Percentiles rank a stretch among this genome's conserved stretches.
These are phyloP conservation scores for Juglanconis oblonga DNA, from an alignment of 2,329 filamentous ascomycete species.

Conservation along the genomic window DNA sequence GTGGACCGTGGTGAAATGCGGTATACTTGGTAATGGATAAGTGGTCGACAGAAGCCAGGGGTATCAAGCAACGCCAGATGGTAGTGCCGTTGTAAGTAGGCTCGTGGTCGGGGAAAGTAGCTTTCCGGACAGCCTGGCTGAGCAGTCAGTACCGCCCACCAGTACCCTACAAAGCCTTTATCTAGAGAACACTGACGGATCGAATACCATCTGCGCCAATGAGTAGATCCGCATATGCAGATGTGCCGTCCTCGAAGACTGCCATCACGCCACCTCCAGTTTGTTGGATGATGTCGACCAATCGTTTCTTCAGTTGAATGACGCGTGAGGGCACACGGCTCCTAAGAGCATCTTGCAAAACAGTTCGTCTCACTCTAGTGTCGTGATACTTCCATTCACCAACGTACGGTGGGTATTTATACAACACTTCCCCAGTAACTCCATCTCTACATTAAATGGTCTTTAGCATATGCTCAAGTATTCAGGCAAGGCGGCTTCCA, in stretches of 20 bases:
- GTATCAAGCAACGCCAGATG: slow-evolving; percentile 12
- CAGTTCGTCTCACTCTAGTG: slow-evolving; percentile 2
- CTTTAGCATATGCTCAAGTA: neutral
- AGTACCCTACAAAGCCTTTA: no score
- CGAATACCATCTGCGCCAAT: slow-evolving; percentile 12
- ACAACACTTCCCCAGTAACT: slow-evolving; percentile 2
- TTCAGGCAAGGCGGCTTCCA: neutral
- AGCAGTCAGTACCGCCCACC: neutral
- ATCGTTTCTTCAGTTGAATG: neutral
- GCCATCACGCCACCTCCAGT: neutral
- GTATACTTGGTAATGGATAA: slow-evolving; percentile 13
- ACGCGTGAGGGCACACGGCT: neutral
- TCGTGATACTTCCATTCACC: slow-evolving; percentile 5
- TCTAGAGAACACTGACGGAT: neutral
- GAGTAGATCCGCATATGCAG: slow-evolving; percentile 3
- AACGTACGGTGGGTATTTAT: slow-evolving; percentile 4
- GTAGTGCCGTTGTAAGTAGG: slow-evolving; percentile 10
- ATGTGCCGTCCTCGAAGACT: slow-evolving; percentile 9
- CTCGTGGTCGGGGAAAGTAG: slow-evolving; percentile 3
- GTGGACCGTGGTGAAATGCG: slow-evolving; percentile 9
- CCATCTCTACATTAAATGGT: neutral
- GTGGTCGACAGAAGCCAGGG: neutral
- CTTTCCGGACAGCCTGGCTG: neutral
- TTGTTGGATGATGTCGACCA: slow-evolving; percentile 2
- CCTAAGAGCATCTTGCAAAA: slow-evolving; percentile 6